phyloP scores from a whole-genome alignment of 306 rosid species.

The Ammopiptanthus mongolicus region DNA sequence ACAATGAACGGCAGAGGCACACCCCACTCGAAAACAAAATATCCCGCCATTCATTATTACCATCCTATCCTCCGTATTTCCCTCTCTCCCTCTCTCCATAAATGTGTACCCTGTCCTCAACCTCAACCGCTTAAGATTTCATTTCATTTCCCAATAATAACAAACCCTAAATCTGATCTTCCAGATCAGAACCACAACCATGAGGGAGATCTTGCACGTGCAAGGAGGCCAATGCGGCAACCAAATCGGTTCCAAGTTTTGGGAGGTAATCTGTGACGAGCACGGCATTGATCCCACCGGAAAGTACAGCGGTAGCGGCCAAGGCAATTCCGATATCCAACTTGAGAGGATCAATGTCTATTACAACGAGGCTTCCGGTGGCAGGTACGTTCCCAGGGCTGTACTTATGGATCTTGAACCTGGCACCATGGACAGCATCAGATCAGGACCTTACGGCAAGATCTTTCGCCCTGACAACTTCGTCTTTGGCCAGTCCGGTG shows the following conservation, averaged over 20 bases:
- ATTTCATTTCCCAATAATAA: neutral
- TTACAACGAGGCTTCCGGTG: slow-evolving; percentile 90
- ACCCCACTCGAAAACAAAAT: slow-evolving; percentile 39
- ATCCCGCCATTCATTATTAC: slow-evolving; percentile 64
- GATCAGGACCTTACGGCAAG: slow-evolving; percentile 91
- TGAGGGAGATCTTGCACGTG: slow-evolving; percentile 89
- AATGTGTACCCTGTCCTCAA: slow-evolving; percentile 5
- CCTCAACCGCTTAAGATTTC: too few species aligned
- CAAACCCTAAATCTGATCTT: slow-evolving; percentile 12
- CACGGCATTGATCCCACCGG: slow-evolving; percentile 87
- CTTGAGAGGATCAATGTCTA: slow-evolving; percentile 85
- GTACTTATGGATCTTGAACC: slow-evolving; percentile 97
- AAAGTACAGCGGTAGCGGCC: slow-evolving; percentile 50
- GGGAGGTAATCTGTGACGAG: slow-evolving; percentile 94
- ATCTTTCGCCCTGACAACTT: slow-evolving; percentile 90
- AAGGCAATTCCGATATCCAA: slow-evolving; percentile 52
- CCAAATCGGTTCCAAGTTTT: slow-evolving; percentile 94
- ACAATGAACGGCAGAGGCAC: slow-evolving; percentile 16
- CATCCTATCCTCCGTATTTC: slow-evolving; percentile 43
- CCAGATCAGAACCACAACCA: neutral
- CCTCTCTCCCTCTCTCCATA: slow-evolving; percentile 9
- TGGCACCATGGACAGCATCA: slow-evolving; percentile 93
- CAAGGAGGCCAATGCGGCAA: slow-evolving; percentile 97
- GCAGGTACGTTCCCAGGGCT: slow-evolving; percentile 86
- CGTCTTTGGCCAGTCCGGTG: slow-evolving; percentile 91